Evolutionary conservation across 495 filamentous ascomycete genomes (phyloP), one percentile per base, ranked within the genome.

Genomic region (Aspergillus saccharolyticus): DNA sequence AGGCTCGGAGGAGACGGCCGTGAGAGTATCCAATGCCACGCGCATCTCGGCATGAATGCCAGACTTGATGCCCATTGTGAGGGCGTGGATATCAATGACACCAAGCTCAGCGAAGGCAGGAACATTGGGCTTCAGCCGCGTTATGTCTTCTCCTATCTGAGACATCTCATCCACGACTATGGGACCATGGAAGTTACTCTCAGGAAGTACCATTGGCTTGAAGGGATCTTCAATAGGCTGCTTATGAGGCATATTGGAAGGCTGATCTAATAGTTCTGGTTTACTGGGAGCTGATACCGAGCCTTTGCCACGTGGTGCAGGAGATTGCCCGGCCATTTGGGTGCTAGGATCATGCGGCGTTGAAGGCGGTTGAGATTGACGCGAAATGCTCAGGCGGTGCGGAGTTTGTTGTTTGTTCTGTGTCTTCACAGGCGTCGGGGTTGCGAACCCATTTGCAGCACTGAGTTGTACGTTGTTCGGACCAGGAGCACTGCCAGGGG

Each of bases 1-100:
- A 9, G 81, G 74, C 39, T 88, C 85, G 28, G 83, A 79, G 12
- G 90, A 87, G 6, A 96, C 69, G 16, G 85, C 84, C 10, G 83
- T 85, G 8, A 98, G 79, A 1, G 86, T 88, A 70, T 97, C 94
- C 50, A 98, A 73, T 14, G 94, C 93, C 61, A 96, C 73, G 10
- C 91, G 85, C 22, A 96, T 84, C 68, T 98, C 94, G 14, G 84
- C 85, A 63, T 90, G 83, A 52, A 98, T 89, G 3, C 93, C 94
- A 56, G 88, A 96, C 59, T 95, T 90, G n/a, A 98, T 77, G 64
- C 90, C 89, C 80, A 90, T 89, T 1, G 85, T 96, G 43, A 98
- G 78, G n/a, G 93, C 90, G 61, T 90, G 88, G 24, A 97, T 86
- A 64, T 98, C 92, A 54, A 98, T 85, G 16, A 88, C 75, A 12